Base-by-base conservation (phyloP, 352 stramenopile genomes). In the Pythium sp. region DNA sequence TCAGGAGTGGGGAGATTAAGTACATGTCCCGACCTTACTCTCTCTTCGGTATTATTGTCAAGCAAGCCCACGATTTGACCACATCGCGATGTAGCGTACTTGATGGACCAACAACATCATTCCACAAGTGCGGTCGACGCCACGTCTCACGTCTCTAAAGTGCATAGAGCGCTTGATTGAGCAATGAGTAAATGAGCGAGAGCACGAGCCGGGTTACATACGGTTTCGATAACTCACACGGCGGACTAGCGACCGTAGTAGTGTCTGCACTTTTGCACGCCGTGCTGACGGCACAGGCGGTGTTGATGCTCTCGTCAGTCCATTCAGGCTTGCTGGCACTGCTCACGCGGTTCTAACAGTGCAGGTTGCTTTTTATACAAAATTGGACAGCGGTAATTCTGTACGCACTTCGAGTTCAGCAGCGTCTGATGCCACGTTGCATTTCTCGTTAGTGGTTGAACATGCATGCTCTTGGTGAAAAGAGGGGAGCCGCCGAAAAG, bases 181-280 rank as follows among this genome's bases (percentile, higher is more conserved):
- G 24, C 12, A 18, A 12, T 18, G 38, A 18, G 38, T 3, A 46
- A 46, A 46, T 46, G 38, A 15, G 5, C 12, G 47, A 18, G 8
- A 28, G 20, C 7, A 55, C n/a, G 9, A 14, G 47, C 20, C 47
- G 47, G 8, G 22, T 15, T 55, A 28, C 47, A 60, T 60, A 34
- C 55, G 20, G 55, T 60, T 43, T 43, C 55, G 28, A 43, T 28
- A 26, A 46, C 55, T 60, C 30, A 26, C 55, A 28, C 55, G 55
- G 55, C 18, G 55, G 55, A 60, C 55, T 22, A 22, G 26, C 15
- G 55, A 28, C 20, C 3, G 18, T 30, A 41, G 54, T 36, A 22
- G 15, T 2, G 43, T 7, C 20, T 41, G 26, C 54, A 41, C 54
- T 34, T 59, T 32, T 41, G 26, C 54, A 18, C 15, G 54, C 6